Base-by-base conservation (phyloP, 352 stramenopile genomes). In the Phytophthora syringae region DNA sequence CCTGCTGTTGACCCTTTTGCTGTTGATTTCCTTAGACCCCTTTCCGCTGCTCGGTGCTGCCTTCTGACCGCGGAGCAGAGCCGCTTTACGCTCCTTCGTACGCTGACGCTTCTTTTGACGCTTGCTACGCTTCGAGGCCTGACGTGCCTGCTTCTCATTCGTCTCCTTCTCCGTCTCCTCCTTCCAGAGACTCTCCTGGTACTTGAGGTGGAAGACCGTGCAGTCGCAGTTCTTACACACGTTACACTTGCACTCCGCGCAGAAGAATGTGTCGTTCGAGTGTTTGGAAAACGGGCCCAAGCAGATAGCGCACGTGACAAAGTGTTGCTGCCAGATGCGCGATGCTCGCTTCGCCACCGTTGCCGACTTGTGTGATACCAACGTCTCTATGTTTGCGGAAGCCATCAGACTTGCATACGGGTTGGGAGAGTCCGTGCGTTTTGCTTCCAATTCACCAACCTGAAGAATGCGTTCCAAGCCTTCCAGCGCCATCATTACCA, bases 401-500 rank as follows among this genome's bases (percentile, higher is more conserved):
- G 85, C 89, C 78, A 98, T 95, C 42, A 97, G 67, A 48, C 81
- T 87, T 45, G 91, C 89, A 70, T 97, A 97, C 54, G 91, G 88
- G 82, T 97, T 97, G 16, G 86, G 84, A 6, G 83, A 70, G 50
- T 93, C 83, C 50, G 82, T 90, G 52, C 88, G 77, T 80, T 97
- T 90, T 56, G 88, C 82, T 73, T 95, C 84, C 47, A 94, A 72
- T 25, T 97, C 95, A 56, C 97, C 90, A 0, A 98, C 96, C 76
- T 99, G 96, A 58, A 99, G 75, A 55, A 99, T 98, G 57, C 96
- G 78, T 70, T 99, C 97, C 40, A 99, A 82, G 24, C 97, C 97
- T 82, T 99, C 97, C 44, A 99, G 74, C 34, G 97, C 97, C 97
- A 99, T 99, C 94, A 99, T 98, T 45, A 99, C 96, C 97, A 99